Evolutionary conservation across 495 filamentous ascomycete genomes (phyloP), one percentile per base, ranked within the genome.

Genomic region (Apiosordaria backusii): DNA sequence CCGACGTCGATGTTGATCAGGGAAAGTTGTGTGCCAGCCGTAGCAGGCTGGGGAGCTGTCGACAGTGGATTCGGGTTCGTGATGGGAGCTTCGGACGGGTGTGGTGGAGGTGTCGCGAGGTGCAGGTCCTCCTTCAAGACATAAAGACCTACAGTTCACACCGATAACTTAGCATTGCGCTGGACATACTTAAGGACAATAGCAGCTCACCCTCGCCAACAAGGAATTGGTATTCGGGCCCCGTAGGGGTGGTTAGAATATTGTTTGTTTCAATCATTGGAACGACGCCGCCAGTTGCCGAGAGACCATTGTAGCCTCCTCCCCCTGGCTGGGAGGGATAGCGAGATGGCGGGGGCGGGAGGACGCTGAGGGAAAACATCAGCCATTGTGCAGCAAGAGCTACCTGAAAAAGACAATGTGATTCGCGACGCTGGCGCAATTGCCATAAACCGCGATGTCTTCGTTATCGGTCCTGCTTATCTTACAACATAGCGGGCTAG

Each of bases 201-300:
- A n/a, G 53, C 10, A 15, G 50, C 77, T 55, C 78, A 92, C 93
- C 95, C 88, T 99, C 95, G 77, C 95, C 95, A 40, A 92, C 93
- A 60, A 96, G 87, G 63, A 99, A 85, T 74, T 92, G 89, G 71
- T 86, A 86, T 67, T 93, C 89, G 50, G 92, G 88, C 29, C 90
- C 90, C 59, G 87, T 85, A 19, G 93, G 92, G 75, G 92, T 90
- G 50, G 83, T 83, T 64, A 99, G 82, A 25, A 87, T 87, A 70
- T 98, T 98, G 77, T 92, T 96, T 60, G 93, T 97, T 81, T 99
- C 95, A 70, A 95, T 87, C 68, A 94, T 86, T 13, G 89, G 89
- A 50, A 84, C 80, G 61, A 82, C 24, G 79, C 79, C 87, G 85
- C 69, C 86, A 85, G 72, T 85, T 85, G 64, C 84, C 82, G 68